Evolutionary conservation across 345 rosid species (phyloP), one percentile per base, ranked within the genome.

Genomic region (Mallotus nudiflorus): DNA sequence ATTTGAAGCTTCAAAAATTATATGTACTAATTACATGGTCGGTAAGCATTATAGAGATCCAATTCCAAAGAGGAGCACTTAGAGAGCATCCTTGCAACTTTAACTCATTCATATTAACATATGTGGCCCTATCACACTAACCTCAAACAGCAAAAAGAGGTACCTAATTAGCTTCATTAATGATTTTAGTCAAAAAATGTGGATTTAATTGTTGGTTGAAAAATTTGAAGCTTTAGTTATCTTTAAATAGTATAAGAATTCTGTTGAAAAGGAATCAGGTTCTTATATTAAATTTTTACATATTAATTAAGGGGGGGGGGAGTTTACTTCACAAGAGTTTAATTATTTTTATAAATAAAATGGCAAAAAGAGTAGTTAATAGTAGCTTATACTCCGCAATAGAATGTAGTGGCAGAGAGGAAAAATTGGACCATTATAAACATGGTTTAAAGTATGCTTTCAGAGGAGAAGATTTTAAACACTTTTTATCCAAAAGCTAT

Each of bases 341-440:
- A n/a, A 50, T 50, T 0, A 50, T 0, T 50, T 50, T 50, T n/a
- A 6, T 8, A 50, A 50, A 50, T 1, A 50, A 50, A 50, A 60
- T 70, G 58, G 67, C n/a, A 70, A 59, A 48, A 59, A 70, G 22
- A 70, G 66, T 33, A 70, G 11, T 35, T 59, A 3, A 31, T 13
- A 3, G 6, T 49, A 48, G 8, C 73, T 10, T 59, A 70, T 15
- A 58, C 66, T 8, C 58, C 66, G 4, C 48, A 60, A 25, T 49
- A 70, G 12, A 70, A 70, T 1, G 31, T 49, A 7, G 66, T 70
- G 15, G 6, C 37, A 33, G 37, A 33, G 37, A 33, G 37, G 37
- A 33, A 33, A 33, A 33, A 33, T 3, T 6, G 6, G 3, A 33
- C 37, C 6, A 33, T 33, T 6, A 33, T 33, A 6, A 33, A 33